phyloP scores from a whole-genome alignment of 2,329 filamentous ascomycete genomes.

The Septoria linicola region DNA sequence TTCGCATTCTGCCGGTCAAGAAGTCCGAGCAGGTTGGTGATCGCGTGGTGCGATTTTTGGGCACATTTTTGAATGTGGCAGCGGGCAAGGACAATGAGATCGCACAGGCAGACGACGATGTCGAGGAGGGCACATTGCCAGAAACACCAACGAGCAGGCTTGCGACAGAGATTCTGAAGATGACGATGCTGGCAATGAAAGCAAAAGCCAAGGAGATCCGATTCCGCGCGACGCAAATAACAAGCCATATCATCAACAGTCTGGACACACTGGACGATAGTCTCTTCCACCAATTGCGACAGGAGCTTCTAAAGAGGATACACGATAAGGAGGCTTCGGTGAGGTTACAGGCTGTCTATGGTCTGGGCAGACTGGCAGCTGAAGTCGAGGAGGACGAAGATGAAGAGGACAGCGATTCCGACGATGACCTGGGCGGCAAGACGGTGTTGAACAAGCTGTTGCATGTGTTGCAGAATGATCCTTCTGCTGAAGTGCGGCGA shows the following conservation, averaged over 20 bases:
- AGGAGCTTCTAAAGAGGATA: constrained; percentile 78
- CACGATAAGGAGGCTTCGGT: constrained; percentile 94
- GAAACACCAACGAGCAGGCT: constrained; percentile 84
- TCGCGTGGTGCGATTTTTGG: constrained; percentile 78
- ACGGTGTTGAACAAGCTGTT: constrained; percentile 80
- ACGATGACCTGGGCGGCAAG: constrained; percentile 61
- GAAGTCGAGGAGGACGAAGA: constrained; percentile 66
- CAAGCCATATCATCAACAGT: constrained; percentile 88
- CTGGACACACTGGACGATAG: constrained; percentile 90
- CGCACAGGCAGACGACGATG: constrained; percentile 55
- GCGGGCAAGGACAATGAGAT: constrained; percentile 55
- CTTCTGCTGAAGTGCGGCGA: constrained; percentile 87
- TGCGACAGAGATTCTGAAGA: constrained; percentile 69
- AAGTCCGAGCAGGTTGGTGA: constrained; percentile 90
- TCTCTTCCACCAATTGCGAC: constrained; percentile 76
- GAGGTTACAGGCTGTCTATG: constrained; percentile 85
- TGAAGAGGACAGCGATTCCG: constrained; percentile 66
- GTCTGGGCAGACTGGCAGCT: constrained; percentile 76
- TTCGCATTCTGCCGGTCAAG: constrained; percentile 81
- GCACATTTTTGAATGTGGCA: constrained; percentile 75
- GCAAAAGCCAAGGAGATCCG: constrained; percentile 92
- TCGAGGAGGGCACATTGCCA: constrained; percentile 60
- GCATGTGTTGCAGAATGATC: constrained; percentile 87
- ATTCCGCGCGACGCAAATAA: constrained; percentile 84
- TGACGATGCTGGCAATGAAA: constrained; percentile 71